Evolutionary conservation across 192 early-diverging fungal species (phyloP).

Genomic region (Coemansia sp.): DNA sequence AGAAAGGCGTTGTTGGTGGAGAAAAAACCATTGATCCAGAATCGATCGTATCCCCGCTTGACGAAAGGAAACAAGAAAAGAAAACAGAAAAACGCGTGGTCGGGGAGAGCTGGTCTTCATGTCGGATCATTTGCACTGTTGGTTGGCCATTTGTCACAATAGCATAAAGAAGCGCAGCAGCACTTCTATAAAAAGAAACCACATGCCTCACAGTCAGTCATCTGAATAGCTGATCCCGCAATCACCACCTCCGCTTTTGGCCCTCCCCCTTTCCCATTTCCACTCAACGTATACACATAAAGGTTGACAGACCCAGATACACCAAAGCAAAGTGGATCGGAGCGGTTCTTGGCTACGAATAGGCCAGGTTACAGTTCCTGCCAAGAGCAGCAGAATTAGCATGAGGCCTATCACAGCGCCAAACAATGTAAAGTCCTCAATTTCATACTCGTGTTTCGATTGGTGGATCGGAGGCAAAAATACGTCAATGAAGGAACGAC

Average conservation of each 20-base stretch:
- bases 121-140: no score
- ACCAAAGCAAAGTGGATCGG: neutral
- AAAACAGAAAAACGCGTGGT: neutral
- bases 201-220: conserved; percentile 2
- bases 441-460: neutral
- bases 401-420: neutral
- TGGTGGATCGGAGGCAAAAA: conserved; percentile 1
- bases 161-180: neutral
- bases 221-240: neutral
- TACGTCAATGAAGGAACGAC: neutral
- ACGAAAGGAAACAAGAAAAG: neutral
- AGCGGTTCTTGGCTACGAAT: neutral
- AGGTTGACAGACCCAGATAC: neutral
- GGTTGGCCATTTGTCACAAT: neutral
- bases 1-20: neutral
- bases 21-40: neutral
- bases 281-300: neutral
- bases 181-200: conserved; percentile 6
- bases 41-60: neutral
- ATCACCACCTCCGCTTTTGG: neutral
- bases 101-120: neutral
- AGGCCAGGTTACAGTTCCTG: neutral
- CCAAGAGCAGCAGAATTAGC: no score
- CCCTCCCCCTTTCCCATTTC: neutral
- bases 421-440: neutral